Base-by-base conservation (phyloP, 2,329 filamentous ascomycete species). In the Fusarium devonianum region DNA sequence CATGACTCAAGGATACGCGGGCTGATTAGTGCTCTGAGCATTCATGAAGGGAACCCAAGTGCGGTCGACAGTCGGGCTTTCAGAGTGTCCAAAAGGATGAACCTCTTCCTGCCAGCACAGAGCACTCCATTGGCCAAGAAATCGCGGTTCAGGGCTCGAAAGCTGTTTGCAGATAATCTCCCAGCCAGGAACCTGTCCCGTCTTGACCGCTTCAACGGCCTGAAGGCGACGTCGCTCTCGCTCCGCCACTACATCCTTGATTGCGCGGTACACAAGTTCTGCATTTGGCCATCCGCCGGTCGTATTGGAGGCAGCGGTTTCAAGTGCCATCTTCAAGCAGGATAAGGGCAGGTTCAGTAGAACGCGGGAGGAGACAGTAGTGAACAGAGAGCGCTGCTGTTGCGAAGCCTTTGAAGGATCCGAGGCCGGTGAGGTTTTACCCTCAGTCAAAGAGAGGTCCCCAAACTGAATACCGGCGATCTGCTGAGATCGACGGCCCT, bases 321-420 rank as follows among this genome's bases (percentile, higher is more conserved):
- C 86, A 23, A 92, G 75, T 2, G 90, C 71, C 50, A 79, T 78
- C 69, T 88, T 86, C 17, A 92, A 75, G 19, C 86, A 74, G 11
- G 80, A 74, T 58, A 88, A 89, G 0, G 89, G 89, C 5, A 92
- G 72, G 29, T 89, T 89, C 41, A 90, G 72, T 2, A 92, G 74
- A 16, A 90, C 74, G 19, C 81, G 84, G 0, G 89, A 91, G 5
- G 92, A 72, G 0, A 80, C 70, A 0, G 76, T 75, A 17, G 78
- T 77, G 21, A 77, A 70, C 17, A 64, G 62, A 10, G 67, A 67
- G 16, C 56, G 56, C 28, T 64, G 65, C 14, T 57, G 64, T 21
- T 56, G 63, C 7, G 61, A 51, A 5, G 60, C 60, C 14, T 60
- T 66, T 6, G 66, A 67, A 29, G 61, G 67, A 25, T 73, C 73